Conservation (phyloP, 2,329 filamentous ascomycete species). For the Zymoseptoria ardabiliae region DNA sequence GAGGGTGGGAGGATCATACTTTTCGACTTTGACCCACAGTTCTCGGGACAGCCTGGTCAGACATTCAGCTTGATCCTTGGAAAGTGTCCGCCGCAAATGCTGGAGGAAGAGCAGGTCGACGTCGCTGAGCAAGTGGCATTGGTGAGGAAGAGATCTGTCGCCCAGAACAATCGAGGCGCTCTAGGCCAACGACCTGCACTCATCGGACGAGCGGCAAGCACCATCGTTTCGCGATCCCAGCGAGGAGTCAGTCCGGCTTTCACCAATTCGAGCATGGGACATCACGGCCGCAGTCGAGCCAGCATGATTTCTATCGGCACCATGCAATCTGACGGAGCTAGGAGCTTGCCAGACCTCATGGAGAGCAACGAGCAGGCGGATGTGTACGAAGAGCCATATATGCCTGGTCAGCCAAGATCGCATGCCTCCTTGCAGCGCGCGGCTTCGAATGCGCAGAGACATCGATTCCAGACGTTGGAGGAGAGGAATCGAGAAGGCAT, state of each 20-base stretch:
- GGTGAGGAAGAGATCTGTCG: conserved; percentile 30
- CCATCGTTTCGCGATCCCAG: conserved; percentile 16
- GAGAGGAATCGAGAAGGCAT: conserved; percentile 40
- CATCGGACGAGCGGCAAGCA: conserved; percentile 30
- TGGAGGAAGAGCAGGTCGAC: conserved; percentile 29
- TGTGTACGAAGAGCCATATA: conserved; percentile 29
- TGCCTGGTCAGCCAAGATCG: conserved; percentile 28
- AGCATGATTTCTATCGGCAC: conserved; percentile 23
- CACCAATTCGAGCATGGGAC: conserved; percentile 1
- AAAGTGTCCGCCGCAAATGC: conserved; percentile 27
- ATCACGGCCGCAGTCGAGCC: conserved; percentile 9
- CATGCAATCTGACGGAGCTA: conserved; percentile 22
- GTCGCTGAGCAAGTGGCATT: conserved; percentile 30
- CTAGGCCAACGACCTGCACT: conserved; percentile 27
- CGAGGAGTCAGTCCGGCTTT: conserved; percentile 14
- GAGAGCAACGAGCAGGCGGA: conserved; percentile 24
- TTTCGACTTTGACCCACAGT: conserved; percentile 21
- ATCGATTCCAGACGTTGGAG: conserved; percentile 56
- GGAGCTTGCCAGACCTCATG: conserved; percentile 26
- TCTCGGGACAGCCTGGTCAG: conserved; percentile 31
- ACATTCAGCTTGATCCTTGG: conserved; percentile 31
- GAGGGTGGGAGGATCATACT: conserved; percentile 33
- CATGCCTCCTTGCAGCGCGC: conserved; percentile 29
- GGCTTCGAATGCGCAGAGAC: conserved; percentile 60
- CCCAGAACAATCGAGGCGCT: conserved; percentile 26